Percentiles rank a stretch among this genome's conserved stretches.
Conservation (phyloP, 2,329 filamentous ascomycete species). For the Fusarium lateritium region DNA sequence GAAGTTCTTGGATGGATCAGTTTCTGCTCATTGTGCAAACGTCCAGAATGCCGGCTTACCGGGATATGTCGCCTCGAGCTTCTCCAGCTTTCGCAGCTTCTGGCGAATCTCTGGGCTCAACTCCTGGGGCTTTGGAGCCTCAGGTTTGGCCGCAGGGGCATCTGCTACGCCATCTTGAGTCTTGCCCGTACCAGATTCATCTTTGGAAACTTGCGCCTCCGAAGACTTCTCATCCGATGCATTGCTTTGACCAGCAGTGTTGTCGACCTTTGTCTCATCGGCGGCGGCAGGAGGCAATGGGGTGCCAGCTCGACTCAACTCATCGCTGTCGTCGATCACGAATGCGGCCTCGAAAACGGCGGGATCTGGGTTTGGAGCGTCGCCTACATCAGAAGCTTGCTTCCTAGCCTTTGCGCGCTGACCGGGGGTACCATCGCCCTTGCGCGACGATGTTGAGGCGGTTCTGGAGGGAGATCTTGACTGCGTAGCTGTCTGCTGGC, state of each 20-base stretch:
- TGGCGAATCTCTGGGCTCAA: constrained; percentile 81
- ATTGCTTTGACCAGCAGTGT: constrained; percentile 30
- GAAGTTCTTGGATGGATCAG: constrained; percentile 69
- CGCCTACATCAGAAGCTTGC: constrained; percentile 53
- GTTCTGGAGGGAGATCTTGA: constrained; percentile 60
- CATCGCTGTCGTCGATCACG: constrained; percentile 86
- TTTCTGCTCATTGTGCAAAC: neutral
- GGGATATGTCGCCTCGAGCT: constrained; percentile 88
- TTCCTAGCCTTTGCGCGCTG: constrained; percentile 59
- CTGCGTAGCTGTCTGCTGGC: constrained; percentile 71
- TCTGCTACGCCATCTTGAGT: constrained; percentile 36
- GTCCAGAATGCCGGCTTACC: constrained; percentile 64
- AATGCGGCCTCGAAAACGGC: constrained; percentile 90
- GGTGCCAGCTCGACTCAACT: constrained; percentile 73
- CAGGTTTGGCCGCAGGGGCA: constrained; percentile 28
- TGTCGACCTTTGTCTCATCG: constrained; percentile 53
- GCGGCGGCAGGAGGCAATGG: constrained; percentile 61
- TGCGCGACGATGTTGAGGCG: constrained; percentile 57
- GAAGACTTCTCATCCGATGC: constrained; percentile 38
- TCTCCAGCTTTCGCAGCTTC: constrained; percentile 89
- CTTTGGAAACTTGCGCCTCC: constrained; percentile 17
- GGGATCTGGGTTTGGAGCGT: constrained; percentile 78
- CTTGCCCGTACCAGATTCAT: constrained; percentile 42
- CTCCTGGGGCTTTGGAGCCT: constrained; percentile 59
- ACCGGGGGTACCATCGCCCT: constrained; percentile 54